Percentiles rank a stretch among this genome's conserved stretches.
phyloP scores from a whole-genome alignment of 78 protist species.

The Dictyostelium purpureum region DNA sequence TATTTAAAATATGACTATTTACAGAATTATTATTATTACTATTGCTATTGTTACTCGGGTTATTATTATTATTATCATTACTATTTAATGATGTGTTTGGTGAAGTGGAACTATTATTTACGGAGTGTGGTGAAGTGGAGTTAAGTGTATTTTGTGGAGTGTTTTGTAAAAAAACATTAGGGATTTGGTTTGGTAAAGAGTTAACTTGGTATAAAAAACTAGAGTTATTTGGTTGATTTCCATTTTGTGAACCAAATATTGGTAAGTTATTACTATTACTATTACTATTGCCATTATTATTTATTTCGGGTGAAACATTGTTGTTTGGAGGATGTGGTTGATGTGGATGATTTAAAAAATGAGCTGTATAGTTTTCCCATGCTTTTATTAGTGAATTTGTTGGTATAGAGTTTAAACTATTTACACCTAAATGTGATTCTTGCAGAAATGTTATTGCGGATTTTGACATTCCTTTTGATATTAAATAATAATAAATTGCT shows the following conservation, averaged over 20 bases:
- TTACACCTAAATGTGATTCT: slow-evolving; percentile 7
- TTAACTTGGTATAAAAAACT: no score
- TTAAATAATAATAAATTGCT: slow-evolving; percentile 45
- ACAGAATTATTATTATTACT: not conserved
- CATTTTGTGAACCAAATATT: no score
- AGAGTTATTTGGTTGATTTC: no score
- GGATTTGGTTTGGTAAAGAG: no score
- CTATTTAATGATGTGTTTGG: no score
- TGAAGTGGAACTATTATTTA: no score
- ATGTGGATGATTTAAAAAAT: not conserved
- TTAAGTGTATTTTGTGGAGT: no score
- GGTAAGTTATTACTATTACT: no score
- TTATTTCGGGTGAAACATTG: not conserved
- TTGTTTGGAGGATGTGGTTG: not conserved
- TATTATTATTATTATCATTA: not conserved
- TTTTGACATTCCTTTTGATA: slow-evolving; percentile 24
- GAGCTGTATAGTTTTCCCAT: slow-evolving; percentile 32
- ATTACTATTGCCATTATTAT: not conserved
- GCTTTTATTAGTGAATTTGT: slow-evolving; percentile 4
- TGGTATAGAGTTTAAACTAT: not conserved
- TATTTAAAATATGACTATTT: not conserved
- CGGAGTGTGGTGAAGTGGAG: no score
- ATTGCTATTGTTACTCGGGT: not conserved
- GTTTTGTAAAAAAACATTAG: no score
- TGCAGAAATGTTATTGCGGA: slow-evolving; percentile 6